Base-by-base conservation (phyloP, 257 asterid genomes). In the Phtheirospermum japonicum region DNA sequence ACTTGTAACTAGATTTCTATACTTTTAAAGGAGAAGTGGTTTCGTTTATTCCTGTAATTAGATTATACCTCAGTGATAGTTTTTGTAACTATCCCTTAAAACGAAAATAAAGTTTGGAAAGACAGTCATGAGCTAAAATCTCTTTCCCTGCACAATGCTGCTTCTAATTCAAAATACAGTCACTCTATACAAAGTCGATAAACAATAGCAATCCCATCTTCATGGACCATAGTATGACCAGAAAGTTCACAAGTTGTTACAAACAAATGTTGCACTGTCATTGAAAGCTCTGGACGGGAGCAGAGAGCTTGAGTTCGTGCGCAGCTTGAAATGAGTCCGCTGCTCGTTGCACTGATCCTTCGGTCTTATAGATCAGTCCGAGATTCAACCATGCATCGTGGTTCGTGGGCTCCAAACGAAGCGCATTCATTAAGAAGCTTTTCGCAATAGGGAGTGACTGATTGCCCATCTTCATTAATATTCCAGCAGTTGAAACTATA, bases 301-400 rank as follows among this genome's bases (percentile, higher is more conserved):
- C 83, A 26, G 95, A 86, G 51, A 82, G 83, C 78, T 88, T 67
- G 50, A 91, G 95, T 79, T 88, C 95, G 6, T 88, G 90, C 0
- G 96, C 92, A 13, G 98, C 98, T 75, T 91, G 96, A 72, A 91
- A 91, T 42, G 89, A 80, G 16, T 91, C 95, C 0, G 88, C 95
- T 7, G 98, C 98, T 76, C 80, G 88, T 63, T 79, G 79, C 36
- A 72, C 32, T 37, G 71, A 48, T 17, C 54, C 57, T 79, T 88
- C 96, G 71, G 46, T 78, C 76, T 81, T 86, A 37, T 83, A 80
- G 4, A 85, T 49, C 68, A 54, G 58, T 17, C 98, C 98, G 2
- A 91, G 92, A 39, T 66, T 72, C 1, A 79, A 76, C 98, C 96
- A 91, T 0, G 95, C 92, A 23, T 82, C 76, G 14, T 85, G 94